phyloP scores from a whole-genome alignment of 257 asterid species.

The Fraxinus pennsylvanica region DNA sequence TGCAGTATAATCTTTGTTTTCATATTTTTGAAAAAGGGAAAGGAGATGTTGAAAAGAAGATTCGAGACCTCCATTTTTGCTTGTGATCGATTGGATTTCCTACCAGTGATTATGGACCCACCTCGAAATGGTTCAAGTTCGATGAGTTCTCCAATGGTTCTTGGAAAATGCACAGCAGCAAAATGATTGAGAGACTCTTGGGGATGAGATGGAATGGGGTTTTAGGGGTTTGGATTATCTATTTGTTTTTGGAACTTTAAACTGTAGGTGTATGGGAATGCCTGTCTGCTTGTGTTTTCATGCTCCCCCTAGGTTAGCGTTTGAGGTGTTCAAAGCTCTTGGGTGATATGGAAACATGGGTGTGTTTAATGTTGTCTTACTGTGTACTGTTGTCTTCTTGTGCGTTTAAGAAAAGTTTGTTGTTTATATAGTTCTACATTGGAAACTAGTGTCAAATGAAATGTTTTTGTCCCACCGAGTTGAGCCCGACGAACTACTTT shows the following conservation, averaged over 20 bases:
- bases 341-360: conserved; percentile 47
- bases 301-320: conserved; percentile 26
- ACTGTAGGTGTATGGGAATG: background rate
- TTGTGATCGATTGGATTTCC: conserved; percentile 33
- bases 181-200: background rate
- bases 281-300: conserved; percentile 28
- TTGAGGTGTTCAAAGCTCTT: background rate
- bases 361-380: background rate
- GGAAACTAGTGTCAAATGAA: too few relatives aligned
- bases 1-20: background rate
- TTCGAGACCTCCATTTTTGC: conserved; percentile 20
- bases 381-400: background rate
- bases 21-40: conserved; percentile 35
- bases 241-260: background rate
- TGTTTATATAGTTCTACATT: too few relatives aligned
- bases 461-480: too few relatives aligned
- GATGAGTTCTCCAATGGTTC: conserved; percentile 24
- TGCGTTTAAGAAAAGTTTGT: background rate
- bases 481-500: too few relatives aligned
- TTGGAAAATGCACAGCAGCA: conserved; percentile 26
- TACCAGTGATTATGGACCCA: conserved; percentile 45
- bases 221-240: background rate
- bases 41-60: conserved; percentile 7
- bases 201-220: background rate
- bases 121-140: conserved; percentile 39